Evolutionary conservation across 2,329 filamentous ascomycete genomes (phyloP), one percentile per base, ranked within the genome.

Genomic region (Coniella lustricola): DNA sequence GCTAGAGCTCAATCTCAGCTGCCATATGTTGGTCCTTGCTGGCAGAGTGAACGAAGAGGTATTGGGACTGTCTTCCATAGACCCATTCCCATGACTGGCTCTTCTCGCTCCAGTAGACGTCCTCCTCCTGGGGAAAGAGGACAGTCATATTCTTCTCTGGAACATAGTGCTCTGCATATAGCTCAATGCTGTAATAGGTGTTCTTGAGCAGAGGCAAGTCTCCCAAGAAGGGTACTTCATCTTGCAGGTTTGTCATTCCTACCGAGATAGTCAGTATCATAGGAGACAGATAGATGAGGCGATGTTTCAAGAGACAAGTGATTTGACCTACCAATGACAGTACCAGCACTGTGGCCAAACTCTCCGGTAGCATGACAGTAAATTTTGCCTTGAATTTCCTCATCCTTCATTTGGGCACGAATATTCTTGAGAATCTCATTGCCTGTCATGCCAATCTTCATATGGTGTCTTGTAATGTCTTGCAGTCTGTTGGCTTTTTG

Each of bases 211-310:
- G 54, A 0, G 69, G 70, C 38, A 75, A 53, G 32, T 75, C 71
- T 9, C 73, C 73, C 1, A 74, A 57, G 4, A 70, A 61, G 0
- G 70, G 69, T 5, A 75, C 73, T n/a, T 59, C 59, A 3, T 69
- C 65, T 55, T 75, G 73, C 16, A 75, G 60, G 51, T 75, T 75
- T 1, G 69, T 71, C 71, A 75, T 74, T 34, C 72, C 71, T 73
- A 36, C 2, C 3, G 13, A 9, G 13, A 3, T 4, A 13, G 4
- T 49, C 16, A 53, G 44, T 40, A 31, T 12, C 8, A 12, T 3
- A 16, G 39, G 16, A 21, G 18, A 18, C 14, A 8, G 16, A 37
- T 7, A 39, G 20, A 10, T 5, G 20, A 9, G 14, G n/a, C 12
- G 16, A 42, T 2, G 14, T 21, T 7, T n/a, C n/a, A 7, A 10